A percentile compares a stretch with the other conserved stretches of the same genome.
Conservation (phyloP, 805 yeast species). For the Wickerhamiella cacticola region DNA sequence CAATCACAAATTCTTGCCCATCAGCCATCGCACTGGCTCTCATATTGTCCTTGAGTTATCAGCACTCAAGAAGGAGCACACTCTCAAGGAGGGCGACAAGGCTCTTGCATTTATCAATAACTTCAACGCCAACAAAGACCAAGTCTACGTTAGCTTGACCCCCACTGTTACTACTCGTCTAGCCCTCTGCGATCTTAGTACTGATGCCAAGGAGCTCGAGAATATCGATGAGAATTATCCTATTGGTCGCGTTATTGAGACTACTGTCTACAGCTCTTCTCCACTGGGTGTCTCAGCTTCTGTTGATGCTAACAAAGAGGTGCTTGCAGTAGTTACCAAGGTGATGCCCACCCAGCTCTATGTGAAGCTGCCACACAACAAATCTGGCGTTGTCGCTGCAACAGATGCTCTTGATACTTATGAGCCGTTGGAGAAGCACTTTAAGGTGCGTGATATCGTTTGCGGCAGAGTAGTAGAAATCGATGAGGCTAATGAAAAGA, state of each 20-base stretch:
- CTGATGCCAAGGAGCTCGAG: slow-evolving; percentile 39
- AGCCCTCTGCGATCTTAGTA: slow-evolving; percentile 45
- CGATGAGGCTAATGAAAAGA: slow-evolving; percentile 11
- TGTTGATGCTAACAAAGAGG: slow-evolving; percentile 35
- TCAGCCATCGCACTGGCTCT: slow-evolving; percentile 46
- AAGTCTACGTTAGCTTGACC: slow-evolving; percentile 55
- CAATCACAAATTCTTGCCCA: slow-evolving; percentile 54
- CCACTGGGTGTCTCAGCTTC: slow-evolving; percentile 35
- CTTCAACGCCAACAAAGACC: slow-evolving; percentile 37
- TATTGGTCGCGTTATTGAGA: slow-evolving; percentile 56
- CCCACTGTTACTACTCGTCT: slow-evolving; percentile 59
- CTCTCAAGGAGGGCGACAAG: slow-evolving; percentile 35
- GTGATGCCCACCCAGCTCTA: slow-evolving; percentile 49
- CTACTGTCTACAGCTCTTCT: slow-evolving; percentile 44
- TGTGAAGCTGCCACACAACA: slow-evolving; percentile 53
- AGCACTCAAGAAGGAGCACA: slow-evolving; percentile 27
- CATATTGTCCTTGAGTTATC: slow-evolving; percentile 55
- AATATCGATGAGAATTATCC: slow-evolving; percentile 50
- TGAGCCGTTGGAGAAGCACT: slow-evolving; percentile 28
- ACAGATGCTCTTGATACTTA: slow-evolving; percentile 71
- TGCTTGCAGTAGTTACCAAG: slow-evolving; percentile 53
- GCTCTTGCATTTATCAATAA: slow-evolving; percentile 56
- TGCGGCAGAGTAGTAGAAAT: slow-evolving; percentile 31
- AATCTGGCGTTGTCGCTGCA: slow-evolving; percentile 53
- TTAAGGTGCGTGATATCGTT: slow-evolving; percentile 40